These are phyloP conservation scores for Fraxinus anomala DNA, from an alignment of 257 asterid genomes.

Conservation along the genomic window DNA sequence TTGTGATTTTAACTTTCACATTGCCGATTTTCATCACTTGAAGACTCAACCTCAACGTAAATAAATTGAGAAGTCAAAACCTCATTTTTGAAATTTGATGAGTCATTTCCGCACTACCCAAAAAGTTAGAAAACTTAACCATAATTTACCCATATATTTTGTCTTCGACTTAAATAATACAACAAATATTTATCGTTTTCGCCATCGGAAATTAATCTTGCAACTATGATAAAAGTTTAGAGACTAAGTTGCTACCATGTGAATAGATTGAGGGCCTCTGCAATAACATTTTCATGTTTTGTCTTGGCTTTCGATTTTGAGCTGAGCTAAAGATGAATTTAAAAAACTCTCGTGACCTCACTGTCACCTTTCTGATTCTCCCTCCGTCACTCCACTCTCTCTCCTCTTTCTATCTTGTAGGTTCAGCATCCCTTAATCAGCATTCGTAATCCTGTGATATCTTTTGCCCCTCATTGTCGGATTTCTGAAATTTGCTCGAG, in stretches of 20 bases:
- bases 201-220: background rate
- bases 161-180: too few species aligned
- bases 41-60: too few species aligned
- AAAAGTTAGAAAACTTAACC: too few species aligned
- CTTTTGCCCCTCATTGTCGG: slow-evolving; percentile 27
- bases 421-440: slow-evolving; percentile 27
- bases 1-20: too few species aligned
- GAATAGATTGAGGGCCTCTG: background rate
- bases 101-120: too few species aligned
- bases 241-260: background rate
- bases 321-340: slow-evolving; percentile 30
- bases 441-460: slow-evolving; percentile 16
- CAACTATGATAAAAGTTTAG: background rate
- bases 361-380: slow-evolving; percentile 48
- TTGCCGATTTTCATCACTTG: too few species aligned
- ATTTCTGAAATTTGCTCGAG: background rate
- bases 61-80: too few species aligned
- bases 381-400: slow-evolving; percentile 53
- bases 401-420: slow-evolving; percentile 21
- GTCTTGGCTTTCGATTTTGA: background rate
- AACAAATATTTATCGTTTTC: too few species aligned
- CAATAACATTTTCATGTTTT: background rate
- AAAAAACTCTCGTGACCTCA: slow-evolving; percentile 61
- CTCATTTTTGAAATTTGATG: too few species aligned
- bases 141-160: too few species aligned